Base-by-base conservation (phyloP, 176 grass and related monocot genomes). In the Triticum dicoccoides region DNA sequence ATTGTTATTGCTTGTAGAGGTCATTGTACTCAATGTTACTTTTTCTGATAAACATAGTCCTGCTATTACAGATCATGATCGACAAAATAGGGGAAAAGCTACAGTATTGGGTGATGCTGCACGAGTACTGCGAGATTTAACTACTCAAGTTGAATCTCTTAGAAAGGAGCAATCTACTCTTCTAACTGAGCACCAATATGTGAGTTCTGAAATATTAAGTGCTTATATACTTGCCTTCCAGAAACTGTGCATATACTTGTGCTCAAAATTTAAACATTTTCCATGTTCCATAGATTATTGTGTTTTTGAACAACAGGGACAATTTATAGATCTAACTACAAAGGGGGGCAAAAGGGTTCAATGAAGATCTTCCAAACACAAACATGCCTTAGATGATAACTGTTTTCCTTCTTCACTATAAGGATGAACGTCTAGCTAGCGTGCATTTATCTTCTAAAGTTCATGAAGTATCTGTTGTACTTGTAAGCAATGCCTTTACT, bases 81-180 rank as follows among this genome's bases (percentile, higher is more conserved):
- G 78, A 85, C 91, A 91, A 66, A 95, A 95, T 71, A 87, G 20
- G 62, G 89, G 93, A 80, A 93, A 95, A 78, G 93, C 93, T 51
- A 85, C 91, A 42, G 80, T 95, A 34, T 63, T 95, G 80, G 86
- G 91, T 9, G 93, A 93, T 91, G 82, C 89, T 85, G 61, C 91
- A 8, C 81, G 93, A 52, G 84, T 91, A 56, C 74, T 95, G 63
- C 77, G 81, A 80, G 93, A 91, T 87, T 87, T 95, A 72, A 8
- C 87, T 72, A 66, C 89, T 65, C 89, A 93, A 86, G 89, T 93
- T 54, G 91, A 93, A 66, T 89, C 84, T 93, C 86, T 93, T 72
- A 90, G 89, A 42, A 91, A 93, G 81, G 91, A 95, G 85, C 89
- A 93, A 66, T 73, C 78, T 61, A 29, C 89, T 87, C 84, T 95